Conservation (phyloP, 2,329 filamentous ascomycete genomes). For the Aspergillus awamori region DNA sequence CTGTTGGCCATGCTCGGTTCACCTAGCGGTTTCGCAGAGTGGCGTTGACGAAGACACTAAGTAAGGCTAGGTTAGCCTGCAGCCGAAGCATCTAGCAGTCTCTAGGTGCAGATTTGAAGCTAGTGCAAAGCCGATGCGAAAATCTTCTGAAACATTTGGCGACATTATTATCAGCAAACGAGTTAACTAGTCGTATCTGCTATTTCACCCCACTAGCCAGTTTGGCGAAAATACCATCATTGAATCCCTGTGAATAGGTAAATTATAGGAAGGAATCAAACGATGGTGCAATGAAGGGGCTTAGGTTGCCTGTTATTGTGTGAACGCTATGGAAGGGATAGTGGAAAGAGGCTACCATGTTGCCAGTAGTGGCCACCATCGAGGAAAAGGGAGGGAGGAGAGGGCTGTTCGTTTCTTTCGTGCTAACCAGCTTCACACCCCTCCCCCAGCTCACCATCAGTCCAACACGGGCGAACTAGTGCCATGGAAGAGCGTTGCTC, state of each 20-base stretch:
- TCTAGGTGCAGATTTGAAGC: background rate
- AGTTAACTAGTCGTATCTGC: background rate
- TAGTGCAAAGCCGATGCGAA: background rate
- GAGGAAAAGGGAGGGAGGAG: background rate
- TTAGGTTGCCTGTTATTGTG: background rate
- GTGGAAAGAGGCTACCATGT: too few relatives aligned
- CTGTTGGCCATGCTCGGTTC: background rate
- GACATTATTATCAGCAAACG: background rate
- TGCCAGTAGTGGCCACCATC: background rate
- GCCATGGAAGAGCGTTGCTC: background rate
- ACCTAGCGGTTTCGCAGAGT: background rate
- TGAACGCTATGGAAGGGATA: too few relatives aligned
- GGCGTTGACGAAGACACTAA: background rate
- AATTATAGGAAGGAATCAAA: background rate
- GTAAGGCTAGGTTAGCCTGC: constrained; percentile 4
- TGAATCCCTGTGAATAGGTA: background rate
- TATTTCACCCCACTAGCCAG: background rate
- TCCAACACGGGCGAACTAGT: background rate
- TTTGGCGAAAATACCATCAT: background rate
- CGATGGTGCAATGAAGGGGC: background rate
- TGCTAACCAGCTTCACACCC: background rate
- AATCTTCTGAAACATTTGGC: background rate
- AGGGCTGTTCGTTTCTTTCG: background rate
- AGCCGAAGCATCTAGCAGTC: constrained; percentile 1
- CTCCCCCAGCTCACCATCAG: background rate